A percentile compares a stretch with the other conserved stretches of the same genome.
Conservation (phyloP, 805 yeast species). For the Candida hungchunana region DNA sequence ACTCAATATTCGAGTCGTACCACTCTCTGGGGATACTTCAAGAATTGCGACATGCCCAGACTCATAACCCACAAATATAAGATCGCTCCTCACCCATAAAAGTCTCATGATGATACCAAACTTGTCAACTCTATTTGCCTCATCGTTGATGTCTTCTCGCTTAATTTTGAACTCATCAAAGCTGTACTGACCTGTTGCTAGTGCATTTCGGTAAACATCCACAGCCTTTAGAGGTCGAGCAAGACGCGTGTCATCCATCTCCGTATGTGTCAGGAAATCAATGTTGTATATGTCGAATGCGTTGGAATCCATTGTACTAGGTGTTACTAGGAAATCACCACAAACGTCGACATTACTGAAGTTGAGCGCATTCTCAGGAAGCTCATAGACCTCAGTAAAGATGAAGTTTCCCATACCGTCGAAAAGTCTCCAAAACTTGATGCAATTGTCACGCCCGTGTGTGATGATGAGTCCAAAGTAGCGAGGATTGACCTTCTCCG, state of each 20-base stretch:
- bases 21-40: conserved; percentile 17
- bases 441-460: conserved; percentile 63
- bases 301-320: conserved; percentile 61
- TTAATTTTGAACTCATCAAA: conserved; percentile 18
- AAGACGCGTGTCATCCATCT: conserved; percentile 16
- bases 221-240: conserved; percentile 24
- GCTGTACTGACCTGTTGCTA: conserved; percentile 10
- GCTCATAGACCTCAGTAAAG: conserved; percentile 32
- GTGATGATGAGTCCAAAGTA: conserved; percentile 46
- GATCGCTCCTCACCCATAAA: conserved; percentile 30
- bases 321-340: conserved; percentile 41
- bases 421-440: conserved; percentile 42
- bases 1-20: conserved; percentile 10
- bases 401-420: conserved; percentile 6
- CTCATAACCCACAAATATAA: conserved; percentile 61
- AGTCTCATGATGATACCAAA: conserved; percentile 70
- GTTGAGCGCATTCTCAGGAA: conserved; percentile 72
- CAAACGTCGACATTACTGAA: conserved; percentile 58
- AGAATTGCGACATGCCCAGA: conserved; percentile 54
- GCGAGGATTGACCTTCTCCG: conserved; percentile 15
- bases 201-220: conserved; percentile 18
- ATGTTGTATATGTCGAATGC: conserved; percentile 57
- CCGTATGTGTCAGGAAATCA: conserved; percentile 15
- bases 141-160: conserved; percentile 6
- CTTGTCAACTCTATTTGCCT: conserved; percentile 27